Percentiles rank a stretch among this genome's conserved stretches.
phyloP scores from a whole-genome alignment of 2,329 filamentous ascomycete species.

The Colletotrichum spaethianum region DNA sequence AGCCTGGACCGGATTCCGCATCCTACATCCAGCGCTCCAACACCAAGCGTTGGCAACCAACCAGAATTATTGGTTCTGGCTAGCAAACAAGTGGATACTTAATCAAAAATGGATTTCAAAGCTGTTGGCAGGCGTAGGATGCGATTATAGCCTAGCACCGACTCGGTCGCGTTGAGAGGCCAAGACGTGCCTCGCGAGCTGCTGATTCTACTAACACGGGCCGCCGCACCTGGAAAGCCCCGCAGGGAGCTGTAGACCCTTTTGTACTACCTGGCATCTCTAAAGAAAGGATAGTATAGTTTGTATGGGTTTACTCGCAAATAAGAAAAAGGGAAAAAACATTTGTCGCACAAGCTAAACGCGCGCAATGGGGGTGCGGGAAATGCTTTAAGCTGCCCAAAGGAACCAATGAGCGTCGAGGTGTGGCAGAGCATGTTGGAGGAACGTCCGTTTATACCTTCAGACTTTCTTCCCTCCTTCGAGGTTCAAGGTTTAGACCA shows the following conservation, averaged over 20 bases:
- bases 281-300: not conserved
- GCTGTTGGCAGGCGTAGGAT: not conserved
- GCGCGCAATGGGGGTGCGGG: not conserved
- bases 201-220: not conserved
- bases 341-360: not conserved
- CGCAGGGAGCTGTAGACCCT: not conserved
- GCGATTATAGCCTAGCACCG: no score
- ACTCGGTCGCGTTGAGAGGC: not conserved
- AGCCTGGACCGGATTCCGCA: not conserved
- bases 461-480: not conserved
- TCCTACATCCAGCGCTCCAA: not conserved
- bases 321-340: not conserved
- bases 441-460: not conserved
- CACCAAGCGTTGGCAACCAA: not conserved
- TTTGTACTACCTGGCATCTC: not conserved
- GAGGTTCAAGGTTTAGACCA: not conserved
- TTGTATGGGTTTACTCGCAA: not conserved
- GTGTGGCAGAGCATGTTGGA: not conserved
- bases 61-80: not conserved
- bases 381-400: not conserved
- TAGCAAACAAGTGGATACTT: not conserved
- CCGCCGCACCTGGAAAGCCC: not conserved
- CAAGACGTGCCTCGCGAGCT: not conserved
- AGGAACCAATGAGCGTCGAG: not conserved
- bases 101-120: not conserved